Percentiles rank a stretch among this genome's conserved stretches.
phyloP scores from a whole-genome alignment of 306 rosid species.

The Crataegus laevigata region DNA sequence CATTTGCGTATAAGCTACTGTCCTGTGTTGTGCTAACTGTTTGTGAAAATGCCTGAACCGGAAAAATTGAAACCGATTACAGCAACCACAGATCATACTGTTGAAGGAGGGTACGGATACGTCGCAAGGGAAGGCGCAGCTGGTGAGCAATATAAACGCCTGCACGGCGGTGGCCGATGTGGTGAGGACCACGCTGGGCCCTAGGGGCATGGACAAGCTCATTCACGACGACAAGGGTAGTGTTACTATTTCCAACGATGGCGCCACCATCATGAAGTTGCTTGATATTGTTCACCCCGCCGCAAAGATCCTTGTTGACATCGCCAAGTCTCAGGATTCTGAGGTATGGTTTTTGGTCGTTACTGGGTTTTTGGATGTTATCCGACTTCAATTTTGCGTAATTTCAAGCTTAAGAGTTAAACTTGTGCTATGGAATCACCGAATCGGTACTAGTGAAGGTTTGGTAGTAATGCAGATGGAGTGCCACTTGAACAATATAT shows the following conservation, averaged over 20 bases:
- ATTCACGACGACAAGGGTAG: slow-evolving; percentile 84
- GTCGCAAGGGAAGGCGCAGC: slow-evolving; percentile 89
- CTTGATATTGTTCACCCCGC: slow-evolving; percentile 93
- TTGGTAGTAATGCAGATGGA: neutral
- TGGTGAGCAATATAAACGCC: slow-evolving; percentile 93
- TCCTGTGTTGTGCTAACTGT: neutral
- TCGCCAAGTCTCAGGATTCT: slow-evolving; percentile 94
- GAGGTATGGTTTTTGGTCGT: slow-evolving; percentile 45
- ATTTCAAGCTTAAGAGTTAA: neutral
- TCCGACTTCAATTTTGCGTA: neutral
- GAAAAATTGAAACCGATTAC: slow-evolving; percentile 20
- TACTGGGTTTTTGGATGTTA: neutral
- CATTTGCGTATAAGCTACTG: neutral
- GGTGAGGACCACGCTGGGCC: slow-evolving; percentile 85
- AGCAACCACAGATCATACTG: slow-evolving; percentile 99
- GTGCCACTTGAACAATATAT: neutral
- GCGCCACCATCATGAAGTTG: slow-evolving; percentile 97
- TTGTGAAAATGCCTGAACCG: slow-evolving; percentile 19
- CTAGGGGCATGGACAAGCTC: slow-evolving; percentile 98
- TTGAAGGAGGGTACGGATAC: slow-evolving; percentile 96
- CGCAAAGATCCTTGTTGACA: slow-evolving; percentile 92
- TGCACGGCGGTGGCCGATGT: slow-evolving; percentile 92
- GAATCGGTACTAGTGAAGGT: neutral
- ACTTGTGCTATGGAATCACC: neutral
- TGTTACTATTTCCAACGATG: slow-evolving; percentile 94